Base-by-base conservation (phyloP, 768 basidiomycete species). In the Gyrodon lividus region DNA sequence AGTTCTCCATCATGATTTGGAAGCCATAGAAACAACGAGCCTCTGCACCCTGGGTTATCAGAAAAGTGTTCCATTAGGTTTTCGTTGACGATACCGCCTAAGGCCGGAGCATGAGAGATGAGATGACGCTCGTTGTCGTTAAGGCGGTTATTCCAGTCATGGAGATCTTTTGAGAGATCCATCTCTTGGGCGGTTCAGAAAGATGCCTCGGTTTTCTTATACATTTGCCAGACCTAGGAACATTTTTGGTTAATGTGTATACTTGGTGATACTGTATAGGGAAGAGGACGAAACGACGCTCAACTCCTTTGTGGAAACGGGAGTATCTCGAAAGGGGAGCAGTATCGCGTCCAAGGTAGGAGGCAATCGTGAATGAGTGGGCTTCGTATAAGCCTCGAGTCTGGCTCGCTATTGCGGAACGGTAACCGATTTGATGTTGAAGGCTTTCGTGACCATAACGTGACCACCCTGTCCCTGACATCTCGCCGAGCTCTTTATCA, bases 1-100 rank as follows among this genome's bases (percentile, higher is more conserved):
- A 94, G 68, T 98, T 98, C 63, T 97, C 95, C 84, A 96, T 98
- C 94, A 97, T 97, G 61, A 98, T 91, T 68, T 98, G 94, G 74
- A 96, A 97, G 16, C 94, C 94, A 63, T 97, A 98, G 73, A 98
- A 98, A 67, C 91, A 97, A 3, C 94, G 86, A 5, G 92, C 94
- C 67, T 98, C 94, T 4, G 94, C 89, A 2, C 77, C 81, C 66
- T 97, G 94, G 4, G 97, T 98, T 94, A 48, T 83, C 84, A 6
- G 89, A 92, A 70, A 98, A 97, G 6, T 94, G 88, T 68, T 96
- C 92, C 22, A 97, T 79, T 1, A 98, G 79, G 68, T 98, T 98
- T 68, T 97, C 94, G 70, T 97, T 97, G 58, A 97, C 92, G 53
- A 97, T 97, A 24, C 94, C 93, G 56, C 96, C 93, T 0, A 92